These are phyloP conservation scores for Falciphora oryzae DNA, from an alignment of 2,329 filamentous ascomycete genomes.

Conservation along the genomic window DNA sequence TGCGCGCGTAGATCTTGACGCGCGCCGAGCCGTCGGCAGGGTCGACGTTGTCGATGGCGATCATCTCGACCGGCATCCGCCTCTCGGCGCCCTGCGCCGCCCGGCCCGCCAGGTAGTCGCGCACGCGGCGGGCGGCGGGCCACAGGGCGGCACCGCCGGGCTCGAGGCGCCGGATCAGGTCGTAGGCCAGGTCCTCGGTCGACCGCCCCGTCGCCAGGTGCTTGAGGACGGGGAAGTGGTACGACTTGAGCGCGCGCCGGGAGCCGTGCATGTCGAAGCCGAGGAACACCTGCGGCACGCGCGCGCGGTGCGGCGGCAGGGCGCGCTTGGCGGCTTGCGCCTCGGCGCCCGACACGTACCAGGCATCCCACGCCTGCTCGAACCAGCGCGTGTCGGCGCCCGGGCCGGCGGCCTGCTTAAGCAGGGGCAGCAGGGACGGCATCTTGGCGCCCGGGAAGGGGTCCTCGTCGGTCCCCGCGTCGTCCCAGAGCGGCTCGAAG, in stretches of 20 bases:
- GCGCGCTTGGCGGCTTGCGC: neutral
- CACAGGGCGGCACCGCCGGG: constrained; percentile 10
- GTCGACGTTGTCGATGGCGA: constrained; percentile 14
- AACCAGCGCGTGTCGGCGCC: constrained; percentile 23
- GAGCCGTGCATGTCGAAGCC: constrained; percentile 11
- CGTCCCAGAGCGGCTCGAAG: constrained; percentile 11
- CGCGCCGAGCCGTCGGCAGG: constrained; percentile 9
- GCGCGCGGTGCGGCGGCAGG: constrained; percentile 34
- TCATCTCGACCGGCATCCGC: constrained; percentile 9
- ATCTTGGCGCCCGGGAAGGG: constrained; percentile 10
- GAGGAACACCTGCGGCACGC: constrained; percentile 29
- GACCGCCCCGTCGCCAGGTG: constrained; percentile 12
- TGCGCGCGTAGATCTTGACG: constrained; percentile 14
- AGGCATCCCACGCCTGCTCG: constrained; percentile 12
- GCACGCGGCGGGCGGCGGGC: constrained; percentile 9
- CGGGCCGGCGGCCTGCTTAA: constrained; percentile 35
- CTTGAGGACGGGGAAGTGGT: constrained; percentile 13
- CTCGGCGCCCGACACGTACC: constrained; percentile 10
- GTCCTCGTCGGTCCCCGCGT: constrained; percentile 10
- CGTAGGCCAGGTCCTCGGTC: constrained; percentile 8
- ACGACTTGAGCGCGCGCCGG: constrained; percentile 14
- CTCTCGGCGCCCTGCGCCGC: neutral
- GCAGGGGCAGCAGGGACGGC: constrained; percentile 24
- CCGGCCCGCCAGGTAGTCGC: constrained; percentile 8
- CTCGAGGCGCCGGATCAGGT: constrained; percentile 7